Conservation (phyloP, 208 protist species). For the Acanthamoeba lenticulata region DNA sequence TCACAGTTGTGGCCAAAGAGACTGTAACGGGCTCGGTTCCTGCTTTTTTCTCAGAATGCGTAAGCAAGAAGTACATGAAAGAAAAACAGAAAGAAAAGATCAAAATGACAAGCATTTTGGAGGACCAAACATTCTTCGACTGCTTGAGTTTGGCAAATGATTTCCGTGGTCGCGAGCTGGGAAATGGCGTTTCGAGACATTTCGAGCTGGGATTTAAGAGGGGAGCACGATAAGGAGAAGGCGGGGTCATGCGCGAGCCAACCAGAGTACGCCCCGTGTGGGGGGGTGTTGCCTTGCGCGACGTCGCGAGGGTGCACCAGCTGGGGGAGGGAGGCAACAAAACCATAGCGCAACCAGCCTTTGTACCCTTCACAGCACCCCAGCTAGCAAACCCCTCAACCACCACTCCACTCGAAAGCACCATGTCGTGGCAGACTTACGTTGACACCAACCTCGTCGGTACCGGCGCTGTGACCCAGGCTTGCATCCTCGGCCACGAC, state of each 20-base stretch:
- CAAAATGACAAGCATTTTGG: neutral
- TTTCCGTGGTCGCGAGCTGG: too few species aligned
- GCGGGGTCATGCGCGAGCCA: neutral
- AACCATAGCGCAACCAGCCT: neutral
- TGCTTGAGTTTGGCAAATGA: too few species aligned
- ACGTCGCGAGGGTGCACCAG: neutral
- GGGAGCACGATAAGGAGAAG: neutral
- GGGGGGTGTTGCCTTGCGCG: neutral
- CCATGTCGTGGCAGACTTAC: conserved; percentile 88
- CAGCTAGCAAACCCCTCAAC: neutral
- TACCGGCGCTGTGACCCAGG: conserved; percentile 76
- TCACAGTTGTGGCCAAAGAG: neutral
- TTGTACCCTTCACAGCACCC: neutral
- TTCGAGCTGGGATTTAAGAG: neutral
- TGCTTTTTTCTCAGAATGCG: too few species aligned
- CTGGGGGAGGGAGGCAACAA: neutral
- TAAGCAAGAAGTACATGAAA: neutral
- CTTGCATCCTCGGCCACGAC: conserved; percentile 82
- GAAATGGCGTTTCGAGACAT: too few species aligned
- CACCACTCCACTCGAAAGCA: neutral
- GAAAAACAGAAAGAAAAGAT: neutral
- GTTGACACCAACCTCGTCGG: conserved; percentile 87
- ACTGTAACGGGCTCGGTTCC: too few species aligned
- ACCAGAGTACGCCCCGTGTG: neutral
- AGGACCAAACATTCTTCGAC: neutral